phyloP scores from a whole-genome alignment of 805 yeast species.

The Candida saitoana region DNA sequence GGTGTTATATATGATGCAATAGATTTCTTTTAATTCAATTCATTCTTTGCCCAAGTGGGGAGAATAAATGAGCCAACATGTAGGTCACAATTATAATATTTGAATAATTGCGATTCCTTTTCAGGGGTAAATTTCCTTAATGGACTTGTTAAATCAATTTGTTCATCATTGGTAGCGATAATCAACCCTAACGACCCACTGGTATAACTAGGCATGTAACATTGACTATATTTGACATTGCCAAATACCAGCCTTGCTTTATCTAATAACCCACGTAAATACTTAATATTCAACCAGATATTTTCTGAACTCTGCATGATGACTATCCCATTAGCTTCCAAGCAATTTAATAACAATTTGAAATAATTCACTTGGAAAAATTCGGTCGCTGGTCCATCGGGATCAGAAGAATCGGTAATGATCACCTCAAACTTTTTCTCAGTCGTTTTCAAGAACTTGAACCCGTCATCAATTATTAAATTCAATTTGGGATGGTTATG shows the following conservation, averaged over 20 bases:
- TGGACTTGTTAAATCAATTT: constrained; percentile 48
- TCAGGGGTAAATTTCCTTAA: constrained; percentile 40
- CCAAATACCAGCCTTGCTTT: constrained; percentile 56
- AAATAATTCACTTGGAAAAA: constrained; percentile 79
- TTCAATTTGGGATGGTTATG: constrained; percentile 62
- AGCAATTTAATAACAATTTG: constrained; percentile 57
- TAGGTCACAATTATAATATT: constrained; percentile 61
- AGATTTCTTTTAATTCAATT: constrained; percentile 19
- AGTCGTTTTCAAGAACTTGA: constrained; percentile 55
- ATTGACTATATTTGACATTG: constrained; percentile 63
- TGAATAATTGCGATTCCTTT: constrained; percentile 48
- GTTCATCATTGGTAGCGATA: constrained; percentile 58
- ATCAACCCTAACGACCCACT: constrained; percentile 83
- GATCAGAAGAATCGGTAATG: constrained; percentile 95
- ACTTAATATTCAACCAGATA: constrained; percentile 65
- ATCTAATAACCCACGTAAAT: constrained; percentile 43
- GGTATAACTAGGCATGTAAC: constrained; percentile 84
- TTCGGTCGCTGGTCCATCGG: constrained; percentile 95
- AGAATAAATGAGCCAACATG: constrained; percentile 72
- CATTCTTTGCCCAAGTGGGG: constrained; percentile 70
- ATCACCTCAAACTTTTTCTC: constrained; percentile 66
- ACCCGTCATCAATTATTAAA: constrained; percentile 77
- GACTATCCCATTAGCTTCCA: constrained; percentile 61
- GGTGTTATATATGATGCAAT: background rate
- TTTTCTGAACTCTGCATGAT: constrained; percentile 78